Evolutionary conservation across 176 grass and related monocot genomes (phyloP), one percentile per base, ranked within the genome.

Genomic region (Canna indica): DNA sequence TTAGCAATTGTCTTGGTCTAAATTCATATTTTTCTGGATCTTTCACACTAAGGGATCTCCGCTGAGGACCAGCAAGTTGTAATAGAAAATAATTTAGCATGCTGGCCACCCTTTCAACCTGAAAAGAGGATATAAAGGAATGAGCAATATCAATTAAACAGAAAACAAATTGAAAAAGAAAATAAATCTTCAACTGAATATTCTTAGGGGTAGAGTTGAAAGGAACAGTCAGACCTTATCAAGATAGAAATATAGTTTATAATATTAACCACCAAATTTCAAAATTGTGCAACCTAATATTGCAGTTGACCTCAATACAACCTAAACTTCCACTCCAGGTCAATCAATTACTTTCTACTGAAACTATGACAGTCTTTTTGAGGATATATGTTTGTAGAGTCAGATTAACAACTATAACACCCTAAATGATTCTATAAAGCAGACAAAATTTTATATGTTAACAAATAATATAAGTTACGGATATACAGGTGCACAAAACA

Each of bases 21-120:
- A 93, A 99, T 75, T 93, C 94, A 17, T 99, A 99, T 73, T 99
- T 99, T 77, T 99, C 94, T 18, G 89, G 94, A 90, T 99, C 94
- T 85, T 99, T 99, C 42, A 99, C 89, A n/a, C 71, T 93, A n/a
- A 99, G 77, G 1, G 94, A 99, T 83, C 87, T 99, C 58, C 94
- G 86, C 76, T 99, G 94, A 67, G 89, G 89, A 63, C 94, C 89
- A 71, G 89, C 94, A 61, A 99, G 94, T 90, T 99, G 94, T 70
- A 93, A 87, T 36, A 99, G 94, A 75, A 99, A 99, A 69, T 93
- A 99, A 76, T 99, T 99, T 75, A 99, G 80, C 94, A 99, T 93
- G 82, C 81, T 90, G 0, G 94, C 89, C 9, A 93, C 89, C 76
- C 94, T 90, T 91, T 99, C 94, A 28, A 99, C 92, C 92, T 96